Base-by-base conservation (phyloP, 2,329 filamentous ascomycete species). In the Tolypocladium guangdongense region DNA sequence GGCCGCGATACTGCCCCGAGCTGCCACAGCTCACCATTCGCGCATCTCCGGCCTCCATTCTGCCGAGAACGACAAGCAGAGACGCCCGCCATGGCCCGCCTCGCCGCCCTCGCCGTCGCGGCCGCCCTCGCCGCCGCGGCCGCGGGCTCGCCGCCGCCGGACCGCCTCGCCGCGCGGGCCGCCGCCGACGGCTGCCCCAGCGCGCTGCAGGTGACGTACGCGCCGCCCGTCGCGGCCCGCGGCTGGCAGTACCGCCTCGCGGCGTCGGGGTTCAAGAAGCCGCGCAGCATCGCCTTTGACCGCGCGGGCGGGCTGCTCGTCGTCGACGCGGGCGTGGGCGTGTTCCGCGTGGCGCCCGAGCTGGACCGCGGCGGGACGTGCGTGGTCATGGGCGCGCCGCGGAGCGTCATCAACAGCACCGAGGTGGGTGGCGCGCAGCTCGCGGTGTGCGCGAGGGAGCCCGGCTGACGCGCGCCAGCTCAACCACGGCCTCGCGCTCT, bases 401-500 rank as follows among this genome's bases (percentile, higher is more conserved):
- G 61, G 49, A 69, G 62, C 2, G 51, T 75, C 30, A 52, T 76
- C n/a, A 58, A 68, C 49, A 61, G 71, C 53, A 56, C 58, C 5
- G 59, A 62, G 46, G 74, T 73, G 61, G 61, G 68, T n/a, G n/a
- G n/a, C n/a, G n/a, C n/a, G n/a, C n/a, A n/a, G n/a, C n/a, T n/a
- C n/a, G n/a, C n/a, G n/a, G n/a, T n/a, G n/a, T n/a, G n/a, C n/a
- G n/a, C n/a, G n/a, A n/a, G n/a, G n/a, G n/a, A n/a, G n/a, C n/a
- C n/a, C n/a, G n/a, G n/a, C n/a, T n/a, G n/a, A n/a, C n/a, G n/a
- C n/a, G n/a, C 1, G n/a, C 27, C 52, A 80, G 75, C 68, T 82
- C 20, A 81, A 78, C 59, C 80, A 83, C 58, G 78, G 78, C 39
- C 70, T 83, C 50, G 74, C 78, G 32, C 61, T 83, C 22, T 78